Evolutionary conservation across 1,139 yeast genomes (phyloP).

Genomic region (Suhomyces wounanorum): DNA sequence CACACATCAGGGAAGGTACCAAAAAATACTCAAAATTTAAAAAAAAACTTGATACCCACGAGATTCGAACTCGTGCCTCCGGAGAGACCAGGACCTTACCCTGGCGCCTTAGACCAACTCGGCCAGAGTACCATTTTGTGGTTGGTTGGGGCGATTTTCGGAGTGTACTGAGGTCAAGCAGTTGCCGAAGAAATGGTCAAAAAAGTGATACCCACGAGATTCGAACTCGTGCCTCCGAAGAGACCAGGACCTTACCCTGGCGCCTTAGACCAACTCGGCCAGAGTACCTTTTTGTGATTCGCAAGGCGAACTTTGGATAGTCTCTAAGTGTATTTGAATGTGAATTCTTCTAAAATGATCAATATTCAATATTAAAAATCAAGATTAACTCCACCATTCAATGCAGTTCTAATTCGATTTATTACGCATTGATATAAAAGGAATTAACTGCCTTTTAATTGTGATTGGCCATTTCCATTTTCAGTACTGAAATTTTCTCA

Average conservation of each 20-base stretch:
- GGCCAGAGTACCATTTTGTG: slow-evolving; percentile 46
- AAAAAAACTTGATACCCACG: slow-evolving; percentile 49
- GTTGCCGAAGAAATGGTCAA: not conserved
- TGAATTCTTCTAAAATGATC: no score
- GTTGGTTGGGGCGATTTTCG: not conserved
- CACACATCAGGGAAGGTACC: no score
- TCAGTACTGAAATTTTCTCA: not conserved
- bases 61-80: slow-evolving; percentile 62
- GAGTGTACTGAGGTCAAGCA: not conserved
- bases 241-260: slow-evolving; percentile 58
- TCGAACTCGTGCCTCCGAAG: slow-evolving; percentile 61
- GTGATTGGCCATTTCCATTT: not conserved
- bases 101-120: slow-evolving; percentile 54
- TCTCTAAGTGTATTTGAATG: not conserved
- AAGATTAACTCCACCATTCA: no score
- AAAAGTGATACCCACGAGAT: slow-evolving; percentile 51
- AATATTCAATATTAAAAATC: no score
- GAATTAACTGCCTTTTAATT: not conserved
- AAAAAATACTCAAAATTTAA: not conserved
- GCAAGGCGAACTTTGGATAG: not conserved
- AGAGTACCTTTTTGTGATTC: slow-evolving; percentile 37
- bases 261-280: slow-evolving; percentile 55
- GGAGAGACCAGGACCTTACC: slow-evolving; percentile 58
- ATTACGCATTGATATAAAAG: no score
- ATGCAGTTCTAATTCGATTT: no score